Conservation (phyloP, 257 asterid species). For the Jacaranda copaia region DNA sequence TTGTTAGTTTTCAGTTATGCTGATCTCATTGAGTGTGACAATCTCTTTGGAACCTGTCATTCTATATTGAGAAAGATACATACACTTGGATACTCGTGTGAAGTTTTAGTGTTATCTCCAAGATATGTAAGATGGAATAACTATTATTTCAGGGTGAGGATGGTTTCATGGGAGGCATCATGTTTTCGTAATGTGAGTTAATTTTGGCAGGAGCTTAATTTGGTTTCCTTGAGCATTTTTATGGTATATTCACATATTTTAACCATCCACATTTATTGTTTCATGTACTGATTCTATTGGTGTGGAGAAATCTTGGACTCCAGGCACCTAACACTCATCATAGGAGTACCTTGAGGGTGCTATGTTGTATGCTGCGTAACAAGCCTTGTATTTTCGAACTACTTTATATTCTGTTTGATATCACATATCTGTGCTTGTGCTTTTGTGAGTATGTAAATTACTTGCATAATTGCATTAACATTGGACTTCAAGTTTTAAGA, state of each 20-base stretch:
- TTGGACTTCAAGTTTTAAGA: neutral
- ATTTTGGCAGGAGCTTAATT: no score
- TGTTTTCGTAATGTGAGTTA: no score
- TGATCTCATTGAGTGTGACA: conserved; percentile 66
- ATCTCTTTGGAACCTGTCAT: conserved; percentile 81
- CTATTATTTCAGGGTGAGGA: neutral
- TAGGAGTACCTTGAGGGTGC: conserved; percentile 83
- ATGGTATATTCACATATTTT: neutral
- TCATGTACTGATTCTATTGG: conserved; percentile 58
- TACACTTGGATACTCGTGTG: conserved; percentile 16
- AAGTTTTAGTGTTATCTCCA: neutral
- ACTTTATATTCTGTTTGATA: neutral
- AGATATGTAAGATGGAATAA: neutral
- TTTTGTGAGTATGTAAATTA: neutral
- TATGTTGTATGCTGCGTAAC: conserved; percentile 96
- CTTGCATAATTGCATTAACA: neutral
- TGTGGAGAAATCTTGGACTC: conserved; percentile 67
- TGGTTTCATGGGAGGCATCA: no score
- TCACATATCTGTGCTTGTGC: conserved; percentile 8
- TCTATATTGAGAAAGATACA: conserved; percentile 86
- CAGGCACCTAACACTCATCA: conserved; percentile 61
- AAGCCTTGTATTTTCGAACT: conserved; percentile 73
- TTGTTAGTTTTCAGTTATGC: conserved; percentile 43
- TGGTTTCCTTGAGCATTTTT: neutral
- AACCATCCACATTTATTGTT: conserved; percentile 29